Evolutionary conservation across 495 filamentous ascomycete genomes (phyloP).

Genomic region (Aspergillus coremiiformis): DNA sequence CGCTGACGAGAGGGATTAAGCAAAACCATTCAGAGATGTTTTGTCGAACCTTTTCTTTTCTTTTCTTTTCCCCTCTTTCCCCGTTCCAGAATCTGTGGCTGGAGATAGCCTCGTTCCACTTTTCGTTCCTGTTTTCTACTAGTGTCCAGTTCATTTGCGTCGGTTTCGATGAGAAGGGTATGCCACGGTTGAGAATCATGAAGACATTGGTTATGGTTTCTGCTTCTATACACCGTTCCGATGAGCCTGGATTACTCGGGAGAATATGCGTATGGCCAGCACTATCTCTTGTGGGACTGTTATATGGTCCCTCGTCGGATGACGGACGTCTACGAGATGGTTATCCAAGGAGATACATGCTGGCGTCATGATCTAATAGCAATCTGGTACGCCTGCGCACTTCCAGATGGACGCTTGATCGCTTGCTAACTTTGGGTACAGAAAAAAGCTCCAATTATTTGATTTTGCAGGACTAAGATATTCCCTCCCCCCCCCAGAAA

Average conservation of each 20-base stretch:
- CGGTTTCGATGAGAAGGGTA: neutral
- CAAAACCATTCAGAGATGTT: neutral
- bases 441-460: slow-evolving; percentile 1
- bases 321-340: neutral
- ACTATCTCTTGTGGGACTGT: slow-evolving; percentile 5
- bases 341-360: slow-evolving; percentile 12
- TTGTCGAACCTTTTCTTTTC: neutral
- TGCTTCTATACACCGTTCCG: neutral
- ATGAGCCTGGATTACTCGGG: neutral
- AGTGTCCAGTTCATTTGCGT: neutral
- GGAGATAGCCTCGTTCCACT: neutral
- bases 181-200: slow-evolving; percentile 1
- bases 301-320: slow-evolving; percentile 1
- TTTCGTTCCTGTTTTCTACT: neutral
- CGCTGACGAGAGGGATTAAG: slow-evolving; percentile 34
- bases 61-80: neutral
- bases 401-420: neutral
- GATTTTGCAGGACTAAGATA: slow-evolving; percentile 8
- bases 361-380: slow-evolving; percentile 28
- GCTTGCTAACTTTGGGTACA: slow-evolving; percentile 5
- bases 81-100: neutral
- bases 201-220: neutral
- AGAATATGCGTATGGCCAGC: slow-evolving; percentile 13
- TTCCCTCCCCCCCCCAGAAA: no score
- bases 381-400: slow-evolving; percentile 20